Evolutionary conservation across 768 basidiomycete genomes (phyloP).

Genomic region (Termitomyces sp.): DNA sequence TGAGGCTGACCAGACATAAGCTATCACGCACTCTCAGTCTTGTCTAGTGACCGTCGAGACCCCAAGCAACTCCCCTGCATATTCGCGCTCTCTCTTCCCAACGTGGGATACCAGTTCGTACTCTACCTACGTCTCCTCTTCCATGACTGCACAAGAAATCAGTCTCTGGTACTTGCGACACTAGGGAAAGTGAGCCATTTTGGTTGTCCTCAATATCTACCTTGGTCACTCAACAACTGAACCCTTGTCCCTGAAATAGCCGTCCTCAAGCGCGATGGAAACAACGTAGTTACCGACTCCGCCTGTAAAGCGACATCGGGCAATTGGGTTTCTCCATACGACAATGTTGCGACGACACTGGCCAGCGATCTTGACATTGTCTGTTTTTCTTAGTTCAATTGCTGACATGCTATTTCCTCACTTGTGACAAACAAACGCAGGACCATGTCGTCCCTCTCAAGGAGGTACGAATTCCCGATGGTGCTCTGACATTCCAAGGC

Average conservation of each 20-base stretch:
- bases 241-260: conserved; percentile 18
- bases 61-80: conserved; percentile 27
- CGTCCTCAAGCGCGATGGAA: conserved; percentile 40
- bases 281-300: conserved; percentile 32
- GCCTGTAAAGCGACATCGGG: conserved; percentile 42
- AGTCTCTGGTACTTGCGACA: conserved; percentile 49
- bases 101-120: conserved; percentile 43
- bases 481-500: neutral
- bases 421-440: conserved; percentile 17
- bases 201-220: neutral
- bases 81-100: conserved; percentile 34
- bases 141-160: neutral
- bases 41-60: conserved; percentile 25
- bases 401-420: neutral
- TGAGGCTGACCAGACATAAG: conserved; percentile 9
- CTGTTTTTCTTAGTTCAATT: conserved; percentile 9
- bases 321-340: conserved; percentile 47
- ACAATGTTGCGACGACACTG: conserved; percentile 35
- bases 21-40: neutral
- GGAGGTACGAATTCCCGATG: conserved; percentile 24
- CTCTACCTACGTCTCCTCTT: neutral
- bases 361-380: conserved; percentile 49
- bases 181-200: conserved; percentile 40
- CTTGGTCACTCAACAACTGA: neutral
- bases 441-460: conserved; percentile 52